Evolutionary conservation across 148 eudicot genomes (phyloP), one percentile per base, ranked within the genome.

Genomic region (Vaccinium darrowii): DNA sequence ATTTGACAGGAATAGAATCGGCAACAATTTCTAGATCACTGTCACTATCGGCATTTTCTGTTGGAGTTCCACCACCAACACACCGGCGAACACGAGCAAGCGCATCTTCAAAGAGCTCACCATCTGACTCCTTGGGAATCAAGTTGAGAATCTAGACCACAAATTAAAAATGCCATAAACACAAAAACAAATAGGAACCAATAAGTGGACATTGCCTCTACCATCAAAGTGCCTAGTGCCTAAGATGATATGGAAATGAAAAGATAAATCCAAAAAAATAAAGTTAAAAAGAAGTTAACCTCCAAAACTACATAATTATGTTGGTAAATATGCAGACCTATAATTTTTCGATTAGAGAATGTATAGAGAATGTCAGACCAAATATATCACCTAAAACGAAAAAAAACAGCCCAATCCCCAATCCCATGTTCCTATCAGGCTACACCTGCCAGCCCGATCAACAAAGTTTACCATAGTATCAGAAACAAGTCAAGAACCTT

Each of bases 21-120:
- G 93, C 90, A 89, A 94, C 92, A 49, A 94, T 93, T 90, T 94
- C 97, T 81, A 94, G 78, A 88, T 94, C 97, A 90, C 97, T 94
- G 85, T 94, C 97, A 85, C 93, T 90, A 82, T 91, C 94, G 78
- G 90, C 97, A 89, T 91, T 89, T 47, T 91, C 92, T 25, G 90
- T 86, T 18, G 89, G 88, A 86, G 85, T 88, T 75, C 96, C 94
- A 84, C 97, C 97, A 78, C 93, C 92, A 81, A 90, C 83, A 84
- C 97, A 94, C 57, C 97, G 94, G 69, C 91, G 86, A 86, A 94
- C 97, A 57, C 97, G 94, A 14, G 91, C 91, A 81, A 90, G 88
- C 82, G 97, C 97, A 84, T 94, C 91, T 84, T 89, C 91, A 88
- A 94, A 92, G 30, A 57, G 81, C 88, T 94, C 97, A 77, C 95